Percentiles rank a stretch among this genome's conserved stretches.
Conservation (phyloP, 169 alveolate genomes). For the Cyclospora cayetanensis region DNA sequence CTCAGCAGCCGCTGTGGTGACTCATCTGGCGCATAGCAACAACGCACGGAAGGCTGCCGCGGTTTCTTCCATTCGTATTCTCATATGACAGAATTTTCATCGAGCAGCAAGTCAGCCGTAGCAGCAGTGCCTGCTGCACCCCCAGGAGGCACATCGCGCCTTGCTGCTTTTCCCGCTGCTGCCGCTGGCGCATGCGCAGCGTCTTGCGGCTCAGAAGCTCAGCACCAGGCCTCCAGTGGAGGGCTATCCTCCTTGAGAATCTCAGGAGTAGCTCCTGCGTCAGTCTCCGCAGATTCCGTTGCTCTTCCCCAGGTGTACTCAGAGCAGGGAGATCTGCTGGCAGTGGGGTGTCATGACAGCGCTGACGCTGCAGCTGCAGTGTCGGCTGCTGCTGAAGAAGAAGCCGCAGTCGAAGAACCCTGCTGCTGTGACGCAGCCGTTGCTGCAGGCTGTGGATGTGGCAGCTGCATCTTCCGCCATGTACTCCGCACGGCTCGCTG, state of each 20-base stretch:
- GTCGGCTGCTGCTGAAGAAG: background rate
- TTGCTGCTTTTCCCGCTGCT: background rate
- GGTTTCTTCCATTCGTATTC: too few species aligned
- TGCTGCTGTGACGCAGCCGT: conserved; percentile 5
- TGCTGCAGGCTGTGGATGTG: background rate
- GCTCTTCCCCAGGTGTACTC: background rate
- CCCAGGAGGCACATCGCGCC: background rate
- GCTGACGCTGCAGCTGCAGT: background rate
- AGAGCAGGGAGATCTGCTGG: background rate
- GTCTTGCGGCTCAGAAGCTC: background rate
- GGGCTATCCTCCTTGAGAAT: background rate
- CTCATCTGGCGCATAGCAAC: too few species aligned
- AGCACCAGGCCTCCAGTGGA: background rate
- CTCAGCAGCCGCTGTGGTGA: too few species aligned
- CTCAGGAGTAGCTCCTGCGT: background rate
- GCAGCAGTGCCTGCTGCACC: background rate
- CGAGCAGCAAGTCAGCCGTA: background rate
- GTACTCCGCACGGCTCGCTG: background rate
- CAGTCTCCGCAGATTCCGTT: background rate
- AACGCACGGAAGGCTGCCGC: too few species aligned
- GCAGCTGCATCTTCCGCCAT: background rate
- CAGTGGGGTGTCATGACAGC: background rate
- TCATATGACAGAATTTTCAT: background rate
- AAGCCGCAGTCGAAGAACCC: background rate
- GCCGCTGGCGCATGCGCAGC: background rate